Evolutionary conservation across 192 early-diverging fungal genomes (phyloP).

Genomic region (Chytriomyces sp.): DNA sequence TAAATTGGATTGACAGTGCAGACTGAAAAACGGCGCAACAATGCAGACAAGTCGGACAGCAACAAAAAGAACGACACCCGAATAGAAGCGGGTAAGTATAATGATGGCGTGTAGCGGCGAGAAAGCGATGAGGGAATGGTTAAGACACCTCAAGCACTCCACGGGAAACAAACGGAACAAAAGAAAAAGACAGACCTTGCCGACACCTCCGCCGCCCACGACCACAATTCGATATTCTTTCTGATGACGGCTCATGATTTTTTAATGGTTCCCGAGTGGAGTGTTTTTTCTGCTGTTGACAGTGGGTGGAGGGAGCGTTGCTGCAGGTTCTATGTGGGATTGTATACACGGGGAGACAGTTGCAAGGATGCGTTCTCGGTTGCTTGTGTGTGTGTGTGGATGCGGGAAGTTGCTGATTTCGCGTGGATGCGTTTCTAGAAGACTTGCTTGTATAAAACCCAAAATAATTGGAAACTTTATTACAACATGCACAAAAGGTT

Average conservation of each 20-base stretch:
- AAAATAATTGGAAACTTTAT: too few species aligned
- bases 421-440: too few species aligned
- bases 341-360: neutral
- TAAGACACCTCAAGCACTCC: neutral
- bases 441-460: too few species aligned
- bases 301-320: too few species aligned
- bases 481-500: too few species aligned
- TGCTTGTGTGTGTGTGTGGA: too few species aligned
- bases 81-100: neutral
- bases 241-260: conserved; percentile 12
- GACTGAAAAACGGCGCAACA: conserved; percentile 52
- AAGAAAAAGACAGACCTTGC: neutral
- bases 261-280: too few species aligned
- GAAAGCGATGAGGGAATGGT: neutral
- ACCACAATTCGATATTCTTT: conserved; percentile 29
- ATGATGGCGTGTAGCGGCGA: too few species aligned
- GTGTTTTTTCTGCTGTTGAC: neutral
- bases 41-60: neutral
- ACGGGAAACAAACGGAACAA: too few species aligned
- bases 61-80: neutral
- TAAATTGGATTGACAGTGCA: conserved; percentile 90
- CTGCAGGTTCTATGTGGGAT: neutral
- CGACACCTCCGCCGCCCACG: conserved; percentile 25
- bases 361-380: too few species aligned
- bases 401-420: neutral